Evolutionary conservation across 179 eudicot species (phyloP).

Genomic region (Spergularia azorica): DNA sequence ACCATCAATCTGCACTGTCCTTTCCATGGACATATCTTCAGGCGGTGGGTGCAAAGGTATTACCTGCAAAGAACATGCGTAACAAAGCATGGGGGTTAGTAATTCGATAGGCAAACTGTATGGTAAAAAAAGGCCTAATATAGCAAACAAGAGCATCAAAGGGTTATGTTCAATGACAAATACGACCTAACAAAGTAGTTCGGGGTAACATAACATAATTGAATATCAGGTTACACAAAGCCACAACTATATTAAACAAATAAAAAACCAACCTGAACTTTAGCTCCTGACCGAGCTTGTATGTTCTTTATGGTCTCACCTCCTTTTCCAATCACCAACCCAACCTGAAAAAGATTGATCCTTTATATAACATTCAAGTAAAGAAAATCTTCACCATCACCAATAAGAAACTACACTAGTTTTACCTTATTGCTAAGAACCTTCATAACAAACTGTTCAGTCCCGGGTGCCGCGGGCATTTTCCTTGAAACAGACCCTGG

Average conservation of each 20-base stretch:
- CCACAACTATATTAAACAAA: conserved; percentile 60
- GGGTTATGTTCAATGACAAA: no score
- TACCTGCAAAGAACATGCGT: conserved; percentile 47
- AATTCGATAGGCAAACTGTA: neutral
- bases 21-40: conserved; percentile 79
- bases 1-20: conserved; percentile 95
- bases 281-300: conserved; percentile 84
- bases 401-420: conserved; percentile 33
- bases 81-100: neutral
- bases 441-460: conserved; percentile 64
- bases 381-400: conserved; percentile 12
- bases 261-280: conserved; percentile 75
- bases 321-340: conserved; percentile 92
- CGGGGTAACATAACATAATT: neutral
- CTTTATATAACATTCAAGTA: neutral
- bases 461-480: conserved; percentile 53
- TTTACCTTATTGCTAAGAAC: conserved; percentile 86
- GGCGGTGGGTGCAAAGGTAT: conserved; percentile 96
- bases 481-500: conserved; percentile 69
- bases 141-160: neutral
- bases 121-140: neutral
- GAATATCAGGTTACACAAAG: conserved; percentile 70
- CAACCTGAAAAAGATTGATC: conserved; percentile 63
- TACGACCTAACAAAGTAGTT: no score
- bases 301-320: conserved; percentile 97